Base-by-base conservation (phyloP, 192 early-diverging fungal genomes). In the Backusella circina region DNA sequence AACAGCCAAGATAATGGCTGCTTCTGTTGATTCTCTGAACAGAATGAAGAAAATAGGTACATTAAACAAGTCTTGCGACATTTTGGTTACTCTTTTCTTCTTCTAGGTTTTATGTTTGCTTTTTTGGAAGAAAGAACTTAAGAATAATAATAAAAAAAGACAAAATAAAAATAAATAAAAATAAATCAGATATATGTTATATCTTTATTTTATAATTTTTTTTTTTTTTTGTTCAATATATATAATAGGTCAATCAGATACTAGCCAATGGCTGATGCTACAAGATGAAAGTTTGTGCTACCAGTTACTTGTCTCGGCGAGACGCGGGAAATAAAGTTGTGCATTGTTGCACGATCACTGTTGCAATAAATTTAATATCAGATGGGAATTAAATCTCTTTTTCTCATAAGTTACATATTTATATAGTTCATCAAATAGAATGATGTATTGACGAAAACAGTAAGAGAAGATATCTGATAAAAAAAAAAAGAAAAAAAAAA, bases 1-100 rank as follows among this genome's bases (percentile, higher is more conserved):
- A 28, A 98, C 94, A 21, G 92, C 90, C 65, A 98, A 83, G 79
- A 98, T 91, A 73, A 98, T 90, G 28, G 91, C 90, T 6, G 92
- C 94, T 84, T 98, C 96, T 21, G 92, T 86, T 23, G 93, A 91
- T 85, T 96, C 94, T 72, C 94, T 84, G 75, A 95, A 88, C 39
- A 95, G 57, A 16, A 95, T 91, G 72, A 94, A 93, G 80, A 95
- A 94, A 23, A 90, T 88, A 23, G 91, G 86, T 2, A 88, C 85
- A 38, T 85, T 85, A 80, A 92, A 95, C 23, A 92, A 78, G 80
- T 87, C 77, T 54, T 79, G 51, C 31, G 74, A 71, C 54, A 69
- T 69, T 32, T 68, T 41, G 13, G 12, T 41, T n/a, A 9, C 8
- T 37, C 36, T 41, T 41, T 81, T 33, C 16, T 44, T 30, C 16